Evolutionary conservation across 768 basidiomycete genomes (phyloP).

Genomic region (Heimioporus sp.): DNA sequence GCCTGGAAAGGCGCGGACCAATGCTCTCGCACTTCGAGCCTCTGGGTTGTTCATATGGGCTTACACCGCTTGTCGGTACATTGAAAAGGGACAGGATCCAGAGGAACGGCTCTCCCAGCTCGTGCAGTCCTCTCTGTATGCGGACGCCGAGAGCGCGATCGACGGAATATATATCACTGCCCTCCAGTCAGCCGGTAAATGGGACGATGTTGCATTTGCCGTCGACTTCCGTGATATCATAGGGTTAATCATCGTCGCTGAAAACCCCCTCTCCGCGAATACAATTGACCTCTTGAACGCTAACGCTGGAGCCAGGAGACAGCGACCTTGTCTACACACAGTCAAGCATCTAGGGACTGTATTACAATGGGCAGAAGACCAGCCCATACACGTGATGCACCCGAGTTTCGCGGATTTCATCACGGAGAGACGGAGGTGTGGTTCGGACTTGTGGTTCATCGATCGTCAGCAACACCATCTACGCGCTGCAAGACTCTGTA

Average conservation of each 20-base stretch:
- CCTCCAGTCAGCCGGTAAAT: conserved; percentile 29
- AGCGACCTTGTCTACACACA: conserved; percentile 30
- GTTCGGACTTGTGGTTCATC: conserved; percentile 28
- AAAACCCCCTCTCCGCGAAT: conserved; percentile 23
- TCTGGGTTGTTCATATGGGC: conserved; percentile 36
- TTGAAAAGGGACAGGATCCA: conserved; percentile 31
- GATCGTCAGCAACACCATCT: conserved; percentile 21
- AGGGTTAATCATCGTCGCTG: conserved; percentile 29
- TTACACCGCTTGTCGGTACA: conserved; percentile 31
- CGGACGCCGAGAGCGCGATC: conserved; percentile 26
- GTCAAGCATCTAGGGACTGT: conserved; percentile 25
- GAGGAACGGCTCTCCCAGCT: conserved; percentile 28
- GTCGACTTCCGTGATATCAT: conserved; percentile 32
- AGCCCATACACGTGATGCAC: conserved; percentile 31
- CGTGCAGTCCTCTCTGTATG: conserved; percentile 16
- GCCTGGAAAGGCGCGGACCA: conserved; percentile 22
- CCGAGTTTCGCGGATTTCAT: conserved; percentile 36
- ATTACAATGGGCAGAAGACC: conserved; percentile 26
- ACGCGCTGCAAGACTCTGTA: conserved; percentile 24
- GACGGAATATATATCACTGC: conserved; percentile 31
- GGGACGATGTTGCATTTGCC: conserved; percentile 28
- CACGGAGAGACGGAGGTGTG: conserved; percentile 28
- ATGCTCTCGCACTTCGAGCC: conserved; percentile 24
- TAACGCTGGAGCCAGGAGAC: conserved; percentile 5
- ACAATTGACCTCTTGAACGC: conserved; percentile 29